Conservation (phyloP, 1,284 basidiomycete species). For the Boletus sp. region DNA sequence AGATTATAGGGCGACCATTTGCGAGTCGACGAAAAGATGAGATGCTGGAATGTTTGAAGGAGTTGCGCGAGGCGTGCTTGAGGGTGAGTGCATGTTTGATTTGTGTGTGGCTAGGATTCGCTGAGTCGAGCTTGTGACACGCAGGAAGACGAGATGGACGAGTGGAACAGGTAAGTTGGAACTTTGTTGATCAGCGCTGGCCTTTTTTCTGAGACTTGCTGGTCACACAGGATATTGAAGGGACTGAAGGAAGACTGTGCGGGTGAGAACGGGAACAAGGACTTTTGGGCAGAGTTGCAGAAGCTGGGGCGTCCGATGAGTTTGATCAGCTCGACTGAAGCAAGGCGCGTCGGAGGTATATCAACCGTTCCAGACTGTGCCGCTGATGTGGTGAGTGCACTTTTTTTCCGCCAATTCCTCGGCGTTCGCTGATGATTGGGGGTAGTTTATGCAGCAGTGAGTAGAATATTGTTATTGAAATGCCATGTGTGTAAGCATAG, state of each 20-base stretch:
- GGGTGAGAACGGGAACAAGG: constrained; percentile 52
- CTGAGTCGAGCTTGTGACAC: neutral
- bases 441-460: constrained; percentile 28
- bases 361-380: constrained; percentile 53
- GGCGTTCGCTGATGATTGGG: neutral
- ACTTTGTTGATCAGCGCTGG: neutral
- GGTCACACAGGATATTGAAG: constrained; percentile 52
- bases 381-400: constrained; percentile 43
- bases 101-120: neutral
- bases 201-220: neutral
- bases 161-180: constrained; percentile 66
- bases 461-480: neutral
- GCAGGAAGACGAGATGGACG: constrained; percentile 77
- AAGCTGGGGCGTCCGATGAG: constrained; percentile 52
- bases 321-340: constrained; percentile 64
- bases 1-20: constrained; percentile 71
- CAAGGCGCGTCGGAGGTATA: constrained; percentile 51
- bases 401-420: neutral
- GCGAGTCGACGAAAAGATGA: constrained; percentile 62
- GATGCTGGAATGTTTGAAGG: constrained; percentile 70
- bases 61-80: constrained; percentile 63
- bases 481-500: neutral
- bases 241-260: constrained; percentile 57
- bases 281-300: constrained; percentile 63
- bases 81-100: constrained; percentile 41